Conservation (phyloP, 2,329 filamentous ascomycete species). For the Diaporthe nobilis region DNA sequence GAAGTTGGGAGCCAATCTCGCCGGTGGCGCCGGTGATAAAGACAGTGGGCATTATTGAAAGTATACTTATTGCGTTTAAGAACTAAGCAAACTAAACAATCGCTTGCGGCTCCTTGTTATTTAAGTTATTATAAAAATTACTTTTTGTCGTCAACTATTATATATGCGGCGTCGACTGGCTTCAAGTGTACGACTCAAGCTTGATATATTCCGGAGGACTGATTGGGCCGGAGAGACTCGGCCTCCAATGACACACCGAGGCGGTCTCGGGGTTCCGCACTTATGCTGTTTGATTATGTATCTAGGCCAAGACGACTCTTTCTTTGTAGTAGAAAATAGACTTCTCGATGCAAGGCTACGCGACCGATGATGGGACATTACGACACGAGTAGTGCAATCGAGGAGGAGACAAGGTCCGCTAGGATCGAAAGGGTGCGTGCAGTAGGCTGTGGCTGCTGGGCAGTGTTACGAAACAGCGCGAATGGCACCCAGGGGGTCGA, state of each 20-base stretch:
- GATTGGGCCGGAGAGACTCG: conserved; percentile 17
- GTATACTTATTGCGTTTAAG: background rate
- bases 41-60: background rate
- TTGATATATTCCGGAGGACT: background rate
- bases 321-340: background rate
- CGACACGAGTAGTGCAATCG: background rate
- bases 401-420: background rate
- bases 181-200: background rate
- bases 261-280: background rate
- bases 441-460: background rate
- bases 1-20: conserved; percentile 17
- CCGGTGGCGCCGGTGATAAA: conserved; percentile 34
- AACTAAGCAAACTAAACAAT: background rate
- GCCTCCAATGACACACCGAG: background rate
- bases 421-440: background rate
- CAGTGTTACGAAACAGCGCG: too few species aligned
- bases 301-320: background rate
- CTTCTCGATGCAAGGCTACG: background rate
- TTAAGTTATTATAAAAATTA: background rate
- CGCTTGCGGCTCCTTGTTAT: background rate
- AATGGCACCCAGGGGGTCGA: background rate
- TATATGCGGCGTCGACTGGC: background rate
- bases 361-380: background rate
- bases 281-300: background rate
- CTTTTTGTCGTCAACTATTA: background rate